These are phyloP conservation scores for Wickerhamiella cacticola DNA, from an alignment of 805 yeast species.

Conservation along the genomic window DNA sequence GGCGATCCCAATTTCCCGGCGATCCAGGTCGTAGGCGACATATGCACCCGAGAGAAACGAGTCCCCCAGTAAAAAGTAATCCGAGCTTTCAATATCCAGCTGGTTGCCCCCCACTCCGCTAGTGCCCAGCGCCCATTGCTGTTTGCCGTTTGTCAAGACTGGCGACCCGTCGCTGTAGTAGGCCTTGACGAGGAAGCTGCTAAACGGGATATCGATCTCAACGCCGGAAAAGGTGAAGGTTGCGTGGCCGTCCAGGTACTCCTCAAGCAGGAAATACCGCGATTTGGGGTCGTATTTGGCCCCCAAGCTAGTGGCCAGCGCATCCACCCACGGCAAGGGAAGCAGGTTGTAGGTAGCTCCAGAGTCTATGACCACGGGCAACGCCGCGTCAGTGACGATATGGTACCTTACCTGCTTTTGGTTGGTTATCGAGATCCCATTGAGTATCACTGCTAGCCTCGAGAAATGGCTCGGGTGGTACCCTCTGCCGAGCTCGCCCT, in stretches of 20 bases:
- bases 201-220: conserved; percentile 12
- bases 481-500: neutral
- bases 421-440: conserved; percentile 13
- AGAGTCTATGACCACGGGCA: conserved; percentile 34
- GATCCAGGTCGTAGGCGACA: conserved; percentile 52
- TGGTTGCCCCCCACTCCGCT: neutral
- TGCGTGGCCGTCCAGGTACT: neutral
- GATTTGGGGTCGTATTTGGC: neutral
- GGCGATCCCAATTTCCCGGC: conserved; percentile 43
- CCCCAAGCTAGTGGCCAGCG: conserved; percentile 13
- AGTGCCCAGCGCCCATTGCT: neutral
- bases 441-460: conserved; percentile 17
- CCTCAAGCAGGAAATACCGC: neutral
- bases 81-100: neutral
- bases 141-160: conserved; percentile 15
- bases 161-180: conserved; percentile 10
- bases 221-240: conserved; percentile 16
- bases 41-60: conserved; percentile 52
- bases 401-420: neutral
- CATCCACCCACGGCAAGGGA: conserved; percentile 27
- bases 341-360: conserved; percentile 41
- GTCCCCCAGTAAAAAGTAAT: conserved; percentile 39
- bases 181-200: conserved; percentile 12
- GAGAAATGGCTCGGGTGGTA: neutral
- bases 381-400: conserved; percentile 10